These are phyloP conservation scores for Tuctoria greenei DNA, from an alignment of 176 grass and related monocot species.

Conservation along the genomic window DNA sequence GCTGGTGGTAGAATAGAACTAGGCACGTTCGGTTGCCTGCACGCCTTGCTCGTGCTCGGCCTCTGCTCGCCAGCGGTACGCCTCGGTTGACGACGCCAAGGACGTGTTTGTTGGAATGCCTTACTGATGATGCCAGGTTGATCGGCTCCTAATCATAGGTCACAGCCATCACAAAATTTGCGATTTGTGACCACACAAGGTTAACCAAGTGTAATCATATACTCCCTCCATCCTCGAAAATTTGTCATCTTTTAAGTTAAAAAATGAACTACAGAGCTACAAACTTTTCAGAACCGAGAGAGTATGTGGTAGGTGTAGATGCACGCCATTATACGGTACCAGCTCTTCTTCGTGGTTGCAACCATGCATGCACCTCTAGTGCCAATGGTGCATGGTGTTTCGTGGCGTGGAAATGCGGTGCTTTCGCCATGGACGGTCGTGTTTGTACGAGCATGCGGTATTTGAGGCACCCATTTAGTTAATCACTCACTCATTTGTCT, in stretches of 20 bases:
- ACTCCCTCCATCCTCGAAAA: too few species aligned
- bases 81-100: background rate
- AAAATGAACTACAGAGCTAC: too few species aligned
- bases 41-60: background rate
- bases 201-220: too few species aligned
- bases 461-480: background rate
- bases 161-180: background rate
- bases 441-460: background rate
- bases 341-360: background rate
- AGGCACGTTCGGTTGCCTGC: too few species aligned
- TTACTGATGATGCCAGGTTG: background rate
- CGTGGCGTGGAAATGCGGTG: background rate
- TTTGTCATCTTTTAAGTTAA: too few species aligned
- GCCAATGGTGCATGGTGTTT: background rate
- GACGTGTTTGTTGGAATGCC: constrained; percentile 22
- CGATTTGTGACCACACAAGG: background rate
- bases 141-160: too few species aligned
- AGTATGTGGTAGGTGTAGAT: too few species aligned
- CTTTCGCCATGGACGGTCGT: background rate
- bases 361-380: background rate
- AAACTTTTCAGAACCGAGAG: too few species aligned
- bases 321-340: too few species aligned
- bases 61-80: constrained; percentile 12
- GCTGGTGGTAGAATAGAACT: too few species aligned
- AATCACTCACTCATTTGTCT: background rate